Evolutionary conservation across 1,284 basidiomycete species (phyloP).

Genomic region (Termitomyces sp.): DNA sequence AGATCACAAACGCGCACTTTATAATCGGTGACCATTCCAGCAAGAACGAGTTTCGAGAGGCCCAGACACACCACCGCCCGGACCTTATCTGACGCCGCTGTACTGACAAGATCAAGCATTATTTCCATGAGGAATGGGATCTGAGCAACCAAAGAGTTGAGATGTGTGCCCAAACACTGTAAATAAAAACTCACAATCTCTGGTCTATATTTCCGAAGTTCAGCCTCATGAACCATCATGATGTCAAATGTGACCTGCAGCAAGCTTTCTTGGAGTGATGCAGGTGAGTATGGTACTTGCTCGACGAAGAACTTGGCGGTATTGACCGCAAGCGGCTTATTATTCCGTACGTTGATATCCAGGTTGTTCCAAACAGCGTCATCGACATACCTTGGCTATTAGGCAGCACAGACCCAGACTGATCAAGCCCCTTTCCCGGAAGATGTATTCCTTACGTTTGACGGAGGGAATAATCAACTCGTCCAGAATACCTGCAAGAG

Average conservation of each 20-base stretch:
- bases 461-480: slow-evolving; percentile 90
- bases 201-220: slow-evolving; percentile 39
- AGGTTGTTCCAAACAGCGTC: background rate
- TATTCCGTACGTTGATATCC: background rate
- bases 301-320: slow-evolving; percentile 72
- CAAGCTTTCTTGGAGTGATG: slow-evolving; percentile 63
- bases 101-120: slow-evolving; percentile 54
- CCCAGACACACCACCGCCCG: slow-evolving; percentile 75
- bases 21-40: slow-evolving; percentile 68
- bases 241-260: slow-evolving; percentile 81
- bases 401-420: slow-evolving; percentile 86
- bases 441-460: slow-evolving; percentile 65
- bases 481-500: slow-evolving; percentile 77
- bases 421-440: slow-evolving; percentile 78
- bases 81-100: slow-evolving; percentile 58
- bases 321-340: slow-evolving; percentile 55
- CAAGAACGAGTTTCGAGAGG: slow-evolving; percentile 78
- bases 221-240: slow-evolving; percentile 74
- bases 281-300: slow-evolving; percentile 60
- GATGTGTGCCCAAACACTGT: background rate
- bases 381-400: slow-evolving; percentile 58
- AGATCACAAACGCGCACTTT: slow-evolving; percentile 34
- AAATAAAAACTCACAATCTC: slow-evolving; percentile 16
- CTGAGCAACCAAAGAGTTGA: slow-evolving; percentile 27
- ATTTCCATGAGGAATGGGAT: slow-evolving; percentile 55